A percentile compares a stretch with the other conserved stretches of the same genome.
phyloP scores from a whole-genome alignment of 805 yeast genomes.

The Starmera dryadoides region DNA sequence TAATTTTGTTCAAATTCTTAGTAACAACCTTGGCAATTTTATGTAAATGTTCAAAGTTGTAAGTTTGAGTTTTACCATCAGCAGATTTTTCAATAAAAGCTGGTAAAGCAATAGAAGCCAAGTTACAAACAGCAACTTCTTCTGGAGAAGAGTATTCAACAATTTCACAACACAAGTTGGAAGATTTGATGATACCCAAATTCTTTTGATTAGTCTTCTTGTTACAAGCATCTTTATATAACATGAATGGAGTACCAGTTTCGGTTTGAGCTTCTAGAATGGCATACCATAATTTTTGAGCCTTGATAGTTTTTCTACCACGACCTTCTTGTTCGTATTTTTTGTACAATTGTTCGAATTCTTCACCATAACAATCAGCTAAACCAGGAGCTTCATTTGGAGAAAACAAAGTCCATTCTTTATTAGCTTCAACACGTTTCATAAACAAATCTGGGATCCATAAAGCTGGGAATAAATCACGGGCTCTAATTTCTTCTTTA shows the following conservation, averaged over 20 bases:
- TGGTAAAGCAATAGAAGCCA: constrained; percentile 88
- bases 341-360: constrained; percentile 65
- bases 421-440: constrained; percentile 76
- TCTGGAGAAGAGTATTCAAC: constrained; percentile 88
- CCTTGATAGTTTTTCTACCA: constrained; percentile 60
- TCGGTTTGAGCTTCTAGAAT: constrained; percentile 90
- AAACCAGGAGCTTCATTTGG: constrained; percentile 87
- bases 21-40: constrained; percentile 69
- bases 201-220: constrained; percentile 84
- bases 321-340: constrained; percentile 66
- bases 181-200: constrained; percentile 85
- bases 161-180: constrained; percentile 91
- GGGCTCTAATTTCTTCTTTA: constrained; percentile 86
- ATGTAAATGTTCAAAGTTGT: constrained; percentile 72
- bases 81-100: constrained; percentile 50
- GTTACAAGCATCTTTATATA: constrained; percentile 91
- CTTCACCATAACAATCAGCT: constrained; percentile 75
- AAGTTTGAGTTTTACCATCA: constrained; percentile 38
- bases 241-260: constrained; percentile 93
- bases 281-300: constrained; percentile 87
- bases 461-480: constrained; percentile 87
- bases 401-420: constrained; percentile 84
- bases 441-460: constrained; percentile 96
- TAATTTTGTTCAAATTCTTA: constrained; percentile 71
- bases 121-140: constrained; percentile 92